These are phyloP conservation scores for Scenedesmus sp. DNA, from an alignment of 163 green algal genomes.

Conservation along the genomic window DNA sequence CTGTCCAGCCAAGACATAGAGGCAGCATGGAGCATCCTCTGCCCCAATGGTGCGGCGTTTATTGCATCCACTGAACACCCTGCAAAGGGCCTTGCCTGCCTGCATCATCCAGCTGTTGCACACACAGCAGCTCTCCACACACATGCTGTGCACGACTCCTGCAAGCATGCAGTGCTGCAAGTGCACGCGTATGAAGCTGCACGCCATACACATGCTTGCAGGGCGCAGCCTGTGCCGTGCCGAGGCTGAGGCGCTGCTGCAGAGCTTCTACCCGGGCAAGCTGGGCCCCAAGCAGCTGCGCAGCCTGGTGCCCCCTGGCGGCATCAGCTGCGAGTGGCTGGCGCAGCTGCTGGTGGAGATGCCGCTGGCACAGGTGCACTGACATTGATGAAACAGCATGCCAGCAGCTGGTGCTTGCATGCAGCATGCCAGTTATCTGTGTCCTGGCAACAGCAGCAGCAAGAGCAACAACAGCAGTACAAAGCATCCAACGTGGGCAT, in stretches of 20 bases:
- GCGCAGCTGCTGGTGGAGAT: constrained; percentile 11
- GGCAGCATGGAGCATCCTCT: constrained; percentile 12
- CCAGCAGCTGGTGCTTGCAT: neutral
- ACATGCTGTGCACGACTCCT: neutral
- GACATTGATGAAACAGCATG: neutral
- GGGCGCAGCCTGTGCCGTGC: constrained; percentile 2
- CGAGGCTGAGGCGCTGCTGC: constrained; percentile 21
- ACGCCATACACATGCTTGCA: neutral
- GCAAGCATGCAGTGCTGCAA: neutral
- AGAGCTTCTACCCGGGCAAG: constrained; percentile 26
- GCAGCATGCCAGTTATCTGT: neutral
- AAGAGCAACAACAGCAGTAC: neutral
- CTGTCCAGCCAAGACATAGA: neutral
- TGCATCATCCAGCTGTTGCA: neutral
- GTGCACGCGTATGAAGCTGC: neutral
- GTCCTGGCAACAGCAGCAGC: neutral
- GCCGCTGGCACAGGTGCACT: neutral
- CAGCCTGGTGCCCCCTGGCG: neutral
- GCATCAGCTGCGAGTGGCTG: constrained; percentile 14
- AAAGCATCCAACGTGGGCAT: neutral
- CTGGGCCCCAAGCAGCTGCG: constrained; percentile 15
- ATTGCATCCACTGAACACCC: neutral
- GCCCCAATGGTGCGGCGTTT: neutral
- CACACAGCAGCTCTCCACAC: neutral
- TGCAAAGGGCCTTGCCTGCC: neutral